These are phyloP conservation scores for Brachypodium distachyon DNA, from an alignment of 202 grass and related monocot genomes.

Conservation along the genomic window DNA sequence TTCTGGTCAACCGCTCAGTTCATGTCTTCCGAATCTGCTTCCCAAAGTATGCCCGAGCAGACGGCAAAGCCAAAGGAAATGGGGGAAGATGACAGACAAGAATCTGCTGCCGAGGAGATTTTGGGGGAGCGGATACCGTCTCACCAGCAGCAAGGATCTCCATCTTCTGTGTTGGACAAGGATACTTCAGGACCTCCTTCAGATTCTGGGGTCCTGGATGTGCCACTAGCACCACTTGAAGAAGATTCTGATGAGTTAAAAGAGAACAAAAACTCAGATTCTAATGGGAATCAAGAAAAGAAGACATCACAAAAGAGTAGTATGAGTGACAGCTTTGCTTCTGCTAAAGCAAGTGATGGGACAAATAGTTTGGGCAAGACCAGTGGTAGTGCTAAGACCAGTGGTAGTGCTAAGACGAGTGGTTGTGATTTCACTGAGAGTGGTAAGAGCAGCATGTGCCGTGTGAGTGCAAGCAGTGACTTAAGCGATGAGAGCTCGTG, in stretches of 20 bases:
- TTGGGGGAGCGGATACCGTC: background rate
- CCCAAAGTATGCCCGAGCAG: conserved; percentile 15
- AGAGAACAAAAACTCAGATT: conserved; percentile 26
- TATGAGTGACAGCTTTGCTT: conserved; percentile 58
- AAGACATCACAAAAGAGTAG: conserved; percentile 63
- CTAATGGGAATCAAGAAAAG: conserved; percentile 50
- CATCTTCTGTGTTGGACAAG: conserved; percentile 26
- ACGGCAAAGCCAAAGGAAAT: background rate
- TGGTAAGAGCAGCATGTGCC: conserved; percentile 76
- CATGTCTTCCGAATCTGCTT: conserved; percentile 8
- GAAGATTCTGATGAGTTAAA: conserved; percentile 35
- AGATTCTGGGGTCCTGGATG: conserved; percentile 6
- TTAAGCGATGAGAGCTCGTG: conserved; percentile 70
- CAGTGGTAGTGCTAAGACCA: conserved; percentile 35
- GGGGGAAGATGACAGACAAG: conserved; percentile 22
- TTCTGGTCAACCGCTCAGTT: conserved; percentile 12
- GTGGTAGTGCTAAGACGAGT: conserved; percentile 21
- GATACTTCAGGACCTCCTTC: background rate
- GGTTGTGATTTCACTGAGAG: conserved; percentile 51
- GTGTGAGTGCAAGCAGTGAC: conserved; percentile 53
- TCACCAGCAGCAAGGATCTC: conserved; percentile 15
- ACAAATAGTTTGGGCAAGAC: conserved; percentile 66
- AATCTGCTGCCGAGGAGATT: background rate
- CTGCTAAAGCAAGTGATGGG: conserved; percentile 78
- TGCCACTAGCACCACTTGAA: background rate